A percentile compares a stretch with the other conserved stretches of the same genome.
These are phyloP conservation scores for Cubamyces sp. DNA, from an alignment of 768 basidiomycete species.

Conservation along the genomic window DNA sequence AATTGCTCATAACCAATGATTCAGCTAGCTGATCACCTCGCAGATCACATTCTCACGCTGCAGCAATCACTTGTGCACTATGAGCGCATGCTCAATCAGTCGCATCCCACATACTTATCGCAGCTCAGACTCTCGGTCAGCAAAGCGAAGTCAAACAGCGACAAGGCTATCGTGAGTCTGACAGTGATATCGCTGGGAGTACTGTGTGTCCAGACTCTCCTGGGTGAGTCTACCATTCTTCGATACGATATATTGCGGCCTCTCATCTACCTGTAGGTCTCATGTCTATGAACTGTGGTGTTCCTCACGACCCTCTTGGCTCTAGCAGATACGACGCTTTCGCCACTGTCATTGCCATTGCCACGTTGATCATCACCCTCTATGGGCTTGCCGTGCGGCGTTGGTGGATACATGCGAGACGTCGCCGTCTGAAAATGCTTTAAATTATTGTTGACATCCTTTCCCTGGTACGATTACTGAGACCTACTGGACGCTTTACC, in stretches of 20 bases:
- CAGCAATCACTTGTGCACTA: slow-evolving; percentile 85
- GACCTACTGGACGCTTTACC: background rate
- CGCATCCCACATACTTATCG: slow-evolving; percentile 83
- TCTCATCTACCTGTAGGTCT: slow-evolving; percentile 48
- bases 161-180: slow-evolving; percentile 67
- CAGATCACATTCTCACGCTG: slow-evolving; percentile 89
- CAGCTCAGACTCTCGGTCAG: slow-evolving; percentile 69
- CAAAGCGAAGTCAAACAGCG: slow-evolving; percentile 61
- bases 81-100: slow-evolving; percentile 86
- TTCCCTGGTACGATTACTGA: background rate
- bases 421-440: slow-evolving; percentile 31
- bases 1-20: background rate
- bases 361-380: slow-evolving; percentile 46
- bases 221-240: slow-evolving; percentile 46
- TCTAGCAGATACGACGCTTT: slow-evolving; percentile 54
- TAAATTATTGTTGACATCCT: slow-evolving; percentile 3
- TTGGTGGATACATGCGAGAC: slow-evolving; percentile 67
- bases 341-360: slow-evolving; percentile 52
- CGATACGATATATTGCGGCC: background rate
- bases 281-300: slow-evolving; percentile 65
- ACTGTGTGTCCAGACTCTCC: slow-evolving; percentile 62
- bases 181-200: slow-evolving; percentile 70
- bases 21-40: background rate
- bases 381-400: slow-evolving; percentile 55
- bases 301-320: slow-evolving; percentile 50